Evolutionary conservation across 768 basidiomycete genomes (phyloP).

Genomic region (Calocera viscosa): DNA sequence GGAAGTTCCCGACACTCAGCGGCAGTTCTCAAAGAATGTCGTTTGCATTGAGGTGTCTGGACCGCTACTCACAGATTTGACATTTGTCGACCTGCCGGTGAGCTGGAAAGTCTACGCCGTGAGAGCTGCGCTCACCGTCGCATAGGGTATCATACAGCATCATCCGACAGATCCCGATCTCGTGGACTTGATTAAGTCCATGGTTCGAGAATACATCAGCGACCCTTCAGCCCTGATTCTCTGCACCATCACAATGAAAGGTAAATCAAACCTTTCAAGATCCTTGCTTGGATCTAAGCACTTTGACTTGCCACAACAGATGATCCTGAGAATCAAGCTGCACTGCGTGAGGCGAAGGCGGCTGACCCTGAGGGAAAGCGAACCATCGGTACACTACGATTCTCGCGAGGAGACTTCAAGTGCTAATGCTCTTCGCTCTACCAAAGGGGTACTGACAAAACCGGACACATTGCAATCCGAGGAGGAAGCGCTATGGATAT

Average conservation of each 20-base stretch:
- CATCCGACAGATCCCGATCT: background rate
- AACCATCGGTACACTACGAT: slow-evolving; percentile 46
- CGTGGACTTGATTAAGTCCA: background rate
- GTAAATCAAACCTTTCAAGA: slow-evolving; percentile 23
- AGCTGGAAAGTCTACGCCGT: background rate
- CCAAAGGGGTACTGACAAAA: slow-evolving; percentile 57
- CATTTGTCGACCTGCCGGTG: slow-evolving; percentile 24
- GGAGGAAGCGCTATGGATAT: slow-evolving; percentile 45
- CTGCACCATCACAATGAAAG: slow-evolving; percentile 50
- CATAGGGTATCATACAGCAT: background rate
- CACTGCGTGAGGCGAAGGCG: slow-evolving; percentile 48
- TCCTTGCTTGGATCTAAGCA: background rate
- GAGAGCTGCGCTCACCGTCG: slow-evolving; percentile 11
- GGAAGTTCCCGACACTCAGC: slow-evolving; percentile 17
- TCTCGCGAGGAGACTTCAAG: background rate
- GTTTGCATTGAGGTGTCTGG: slow-evolving; percentile 37
- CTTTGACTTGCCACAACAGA: slow-evolving; percentile 32
- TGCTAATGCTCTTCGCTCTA: background rate
- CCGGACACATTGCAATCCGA: slow-evolving; percentile 52
- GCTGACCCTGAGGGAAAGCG: slow-evolving; percentile 49
- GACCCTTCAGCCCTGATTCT: slow-evolving; percentile 52
- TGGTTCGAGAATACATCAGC: slow-evolving; percentile 38
- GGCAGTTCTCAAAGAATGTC: slow-evolving; percentile 40
- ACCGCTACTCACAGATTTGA: slow-evolving; percentile 29
- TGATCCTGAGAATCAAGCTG: slow-evolving; percentile 70